Evolutionary conservation across 2,329 filamentous ascomycete species (phyloP).

Genomic region (Macrophomina pseudophaseolina): DNA sequence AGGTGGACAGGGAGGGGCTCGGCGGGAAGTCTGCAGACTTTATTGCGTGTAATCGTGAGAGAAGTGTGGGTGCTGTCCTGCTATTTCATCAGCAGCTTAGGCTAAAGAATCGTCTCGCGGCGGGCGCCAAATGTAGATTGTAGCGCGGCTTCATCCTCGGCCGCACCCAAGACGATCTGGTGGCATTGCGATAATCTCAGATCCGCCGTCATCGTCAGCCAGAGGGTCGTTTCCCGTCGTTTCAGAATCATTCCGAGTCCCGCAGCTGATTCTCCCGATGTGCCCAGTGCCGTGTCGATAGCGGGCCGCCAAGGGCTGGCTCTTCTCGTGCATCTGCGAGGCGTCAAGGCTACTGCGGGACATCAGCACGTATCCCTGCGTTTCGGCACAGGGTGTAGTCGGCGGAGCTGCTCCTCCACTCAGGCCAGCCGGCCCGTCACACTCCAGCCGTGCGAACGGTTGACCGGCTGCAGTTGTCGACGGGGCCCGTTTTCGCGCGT

Average conservation of each 20-base stretch:
- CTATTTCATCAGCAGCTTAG: conserved; percentile 11
- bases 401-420: conserved; percentile 7
- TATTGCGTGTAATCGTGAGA: conserved; percentile 3
- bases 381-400: conserved; percentile 19
- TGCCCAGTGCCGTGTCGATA: conserved; percentile 16
- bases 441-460: conserved; percentile 22
- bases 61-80: neutral
- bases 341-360: conserved; percentile 26
- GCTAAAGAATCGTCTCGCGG: conserved; percentile 14
- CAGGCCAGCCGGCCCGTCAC: conserved; percentile 9
- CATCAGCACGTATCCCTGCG: conserved; percentile 23
- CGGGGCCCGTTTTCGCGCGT: conserved; percentile 18
- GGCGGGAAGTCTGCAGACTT: neutral
- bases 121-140: conserved; percentile 20
- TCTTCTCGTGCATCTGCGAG: conserved; percentile 17
- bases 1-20: conserved; percentile 1
- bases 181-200: conserved; percentile 14
- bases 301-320: conserved; percentile 21
- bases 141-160: neutral
- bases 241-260: conserved; percentile 27
- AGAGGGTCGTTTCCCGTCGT: conserved; percentile 11
- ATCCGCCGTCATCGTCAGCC: conserved; percentile 15
- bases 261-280: conserved; percentile 24
- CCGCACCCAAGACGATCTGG: neutral
- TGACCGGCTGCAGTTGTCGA: conserved; percentile 12